These are phyloP conservation scores for Claviceps sorghi DNA, from an alignment of 2,329 filamentous ascomycete genomes.

Conservation along the genomic window DNA sequence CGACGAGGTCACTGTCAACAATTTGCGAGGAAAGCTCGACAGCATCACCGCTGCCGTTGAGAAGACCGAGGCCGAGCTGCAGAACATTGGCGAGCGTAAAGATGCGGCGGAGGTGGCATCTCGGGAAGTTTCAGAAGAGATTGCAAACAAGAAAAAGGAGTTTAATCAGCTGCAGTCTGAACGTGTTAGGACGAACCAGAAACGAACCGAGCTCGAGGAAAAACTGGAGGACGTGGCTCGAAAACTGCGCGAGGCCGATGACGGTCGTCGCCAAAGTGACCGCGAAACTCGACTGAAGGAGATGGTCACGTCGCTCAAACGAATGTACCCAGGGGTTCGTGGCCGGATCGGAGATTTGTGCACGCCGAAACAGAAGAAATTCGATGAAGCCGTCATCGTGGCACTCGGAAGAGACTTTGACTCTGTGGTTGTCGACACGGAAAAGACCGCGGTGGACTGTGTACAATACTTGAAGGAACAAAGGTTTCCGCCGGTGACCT, in stretches of 20 bases:
- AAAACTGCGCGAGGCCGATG: conserved; percentile 73
- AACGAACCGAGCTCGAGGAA: conserved; percentile 78
- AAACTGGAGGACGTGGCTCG: conserved; percentile 69
- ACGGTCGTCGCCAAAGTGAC: conserved; percentile 71
- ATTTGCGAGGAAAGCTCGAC: conserved; percentile 76
- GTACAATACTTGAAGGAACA: conserved; percentile 90
- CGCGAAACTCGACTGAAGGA: conserved; percentile 69
- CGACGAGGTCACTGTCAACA: conserved; percentile 81
- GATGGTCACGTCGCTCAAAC: conserved; percentile 71
- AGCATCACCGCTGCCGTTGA: conserved; percentile 58
- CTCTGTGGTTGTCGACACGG: conserved; percentile 84
- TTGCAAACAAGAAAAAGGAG: conserved; percentile 78
- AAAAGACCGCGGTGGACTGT: conserved; percentile 87
- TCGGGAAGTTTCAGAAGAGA: conserved; percentile 59
- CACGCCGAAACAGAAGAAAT: conserved; percentile 95
- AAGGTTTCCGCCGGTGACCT: conserved; percentile 73
- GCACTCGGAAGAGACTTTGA: conserved; percentile 89
- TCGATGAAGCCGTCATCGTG: conserved; percentile 79
- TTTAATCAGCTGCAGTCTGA: conserved; percentile 77
- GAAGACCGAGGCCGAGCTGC: conserved; percentile 58
- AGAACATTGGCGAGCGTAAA: conserved; percentile 54
- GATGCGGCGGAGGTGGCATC: conserved; percentile 45
- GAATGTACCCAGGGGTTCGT: conserved; percentile 81
- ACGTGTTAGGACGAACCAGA: conserved; percentile 64
- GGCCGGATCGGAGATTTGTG: conserved; percentile 84